Evolutionary conservation across 2,329 filamentous ascomycete genomes (phyloP), one percentile per base, ranked within the genome.

Genomic region (Talaromyces sp.): DNA sequence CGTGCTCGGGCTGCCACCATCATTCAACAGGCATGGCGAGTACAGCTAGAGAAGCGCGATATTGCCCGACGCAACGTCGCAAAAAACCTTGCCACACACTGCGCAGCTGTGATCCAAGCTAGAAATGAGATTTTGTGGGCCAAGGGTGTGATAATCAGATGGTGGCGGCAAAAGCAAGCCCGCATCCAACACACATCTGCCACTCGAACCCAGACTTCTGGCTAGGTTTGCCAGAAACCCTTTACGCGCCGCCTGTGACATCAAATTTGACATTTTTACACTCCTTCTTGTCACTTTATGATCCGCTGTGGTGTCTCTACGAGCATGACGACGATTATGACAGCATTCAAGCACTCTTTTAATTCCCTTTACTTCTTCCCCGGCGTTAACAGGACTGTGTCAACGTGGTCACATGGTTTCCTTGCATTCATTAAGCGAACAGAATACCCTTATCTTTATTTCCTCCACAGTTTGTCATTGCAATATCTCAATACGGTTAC

Each of bases 21-120:
- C 0, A 76, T 87, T 14, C 83, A 86, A 62, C 70, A 71, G 14
- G 73, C 74, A 6, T 86, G 78, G 72, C 78, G 83, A 50, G 60
- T 57, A 19, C 60, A 57, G 11, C 52, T 64, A 8, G 37, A 53
- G 19, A 48, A 39, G 19, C 64, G 61, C 17, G 54, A 63, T 30
- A n/a, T 49, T 2, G 39, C 57, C n/a, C 63, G 56, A 33, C 64
- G 61, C 24, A 43, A 33, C 10, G 41, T 66, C 5, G 67, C 65
- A 17, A 60, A 60, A 37, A 56, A 61, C 9, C 45, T 72, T 44
- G 68, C 69, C 19, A 50, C 48, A 35, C 61, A 79, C 11, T 82
- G 80, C 56, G 75, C 76, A 2, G 66, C 62, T 1, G 76, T 82
- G 1, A 80, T 80, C 20, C 70, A 73, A 54, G 70, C 73, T 4